Base-by-base conservation (phyloP, 192 early-diverging fungal species). In the Lobosporangium transversale region DNA sequence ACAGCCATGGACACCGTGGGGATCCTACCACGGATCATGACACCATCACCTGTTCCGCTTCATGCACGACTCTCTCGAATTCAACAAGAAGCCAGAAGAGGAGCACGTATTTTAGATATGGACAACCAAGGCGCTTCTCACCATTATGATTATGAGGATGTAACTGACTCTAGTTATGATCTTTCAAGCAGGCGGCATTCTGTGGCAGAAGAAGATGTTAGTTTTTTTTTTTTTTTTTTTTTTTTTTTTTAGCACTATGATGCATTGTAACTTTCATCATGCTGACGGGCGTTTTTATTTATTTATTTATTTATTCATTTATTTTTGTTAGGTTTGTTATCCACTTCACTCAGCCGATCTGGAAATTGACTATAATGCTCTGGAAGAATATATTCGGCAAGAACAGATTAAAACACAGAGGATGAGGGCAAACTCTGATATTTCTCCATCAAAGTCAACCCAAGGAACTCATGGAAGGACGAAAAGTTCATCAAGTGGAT, bases 81-180 rank as follows among this genome's bases (percentile, higher is more conserved):
- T 24, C 73, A 76, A 53, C 61, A 62, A 26, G 64, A 76, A 20
- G 73, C 73, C 1, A 57, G 47, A 30, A 58, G 35, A 45, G 73
- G 64, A 2, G 59, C 73, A 14, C 57, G 73, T 3, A 56, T 76
- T 8, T 45, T 76, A 14, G 73, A 76, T 35, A 76, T 76, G 73
- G 73, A 76, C 2, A 63, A 40, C 40, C 52, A 58, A 10, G 73
- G 73, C 11, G n/a, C 44, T 1, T 76, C 73, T 7, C 73, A 76
- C 20, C 73, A 76, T 23, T 76, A 76, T 35, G 73, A 76, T 33
- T 76, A 76, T 45, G 73, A 76, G 45, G 73, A 76, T 21, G 59
- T 62, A 1, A 75, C 71, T 1, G 73, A 76, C 26, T 62, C 73
- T 3, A 76, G 73, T 27, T 35, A 67, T 32, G 73, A 76, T 53